phyloP scores from a whole-genome alignment of 345 rosid species.

The Bretschneidera sinensis region DNA sequence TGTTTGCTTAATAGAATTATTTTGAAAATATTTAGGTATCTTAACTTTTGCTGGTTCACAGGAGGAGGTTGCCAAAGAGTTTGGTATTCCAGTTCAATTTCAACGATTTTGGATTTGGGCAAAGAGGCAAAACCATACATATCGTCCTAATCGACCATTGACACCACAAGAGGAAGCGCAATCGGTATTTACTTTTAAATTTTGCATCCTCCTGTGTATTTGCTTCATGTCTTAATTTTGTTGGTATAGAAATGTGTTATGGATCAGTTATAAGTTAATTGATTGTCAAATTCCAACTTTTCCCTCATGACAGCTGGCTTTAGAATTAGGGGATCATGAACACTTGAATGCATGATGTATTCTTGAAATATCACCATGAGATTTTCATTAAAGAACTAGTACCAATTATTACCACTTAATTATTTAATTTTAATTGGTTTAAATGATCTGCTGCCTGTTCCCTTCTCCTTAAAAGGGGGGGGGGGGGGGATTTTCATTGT shows the following conservation, averaged over 20 bases:
- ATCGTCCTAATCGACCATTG: conserved; percentile 90
- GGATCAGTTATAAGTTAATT: too few relatives aligned
- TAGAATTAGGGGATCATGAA: not conserved
- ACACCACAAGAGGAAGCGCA: conserved; percentile 80
- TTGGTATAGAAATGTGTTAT: too few relatives aligned
- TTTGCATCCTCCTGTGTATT: not conserved
- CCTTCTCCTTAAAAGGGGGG: too few relatives aligned
- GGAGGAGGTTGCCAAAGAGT: conserved; percentile 97
- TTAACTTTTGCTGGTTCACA: conserved; percentile 25
- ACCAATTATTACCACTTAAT: not conserved
- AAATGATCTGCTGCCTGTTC: too few relatives aligned
- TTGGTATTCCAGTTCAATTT: conserved; percentile 78
- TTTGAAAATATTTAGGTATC: not conserved
- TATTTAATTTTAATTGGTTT: not conserved
- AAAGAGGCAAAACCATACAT: conserved; percentile 93
- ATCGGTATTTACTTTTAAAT: conserved; percentile 38
- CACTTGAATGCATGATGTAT: too few relatives aligned
- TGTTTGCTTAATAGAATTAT: not conserved
- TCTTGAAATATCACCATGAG: not conserved
- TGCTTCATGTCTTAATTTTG: not conserved
- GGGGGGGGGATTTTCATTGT: not conserved
- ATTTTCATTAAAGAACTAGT: not conserved
- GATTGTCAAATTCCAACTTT: too few relatives aligned
- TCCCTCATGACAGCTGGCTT: not conserved
- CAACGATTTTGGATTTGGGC: conserved; percentile 99